phyloP scores from a whole-genome alignment of 164 flowering plant species.

The Houttuynia cordata region DNA sequence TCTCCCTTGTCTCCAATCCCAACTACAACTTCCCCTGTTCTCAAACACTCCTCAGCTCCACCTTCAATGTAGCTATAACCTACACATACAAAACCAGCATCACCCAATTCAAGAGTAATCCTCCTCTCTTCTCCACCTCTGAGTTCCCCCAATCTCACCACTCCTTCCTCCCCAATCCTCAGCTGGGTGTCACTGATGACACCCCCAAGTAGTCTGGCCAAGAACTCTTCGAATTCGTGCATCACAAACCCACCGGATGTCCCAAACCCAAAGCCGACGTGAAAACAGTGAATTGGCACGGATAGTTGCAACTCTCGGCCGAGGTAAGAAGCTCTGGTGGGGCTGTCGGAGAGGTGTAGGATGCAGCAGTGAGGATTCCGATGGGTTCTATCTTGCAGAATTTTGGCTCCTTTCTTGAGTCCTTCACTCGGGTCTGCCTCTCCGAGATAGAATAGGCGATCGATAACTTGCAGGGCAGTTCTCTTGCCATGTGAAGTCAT shows the following conservation, averaged over 20 bases:
- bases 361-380: constrained; percentile 50
- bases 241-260: constrained; percentile 47
- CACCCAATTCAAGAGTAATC: constrained; percentile 37
- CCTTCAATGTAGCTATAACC: constrained; percentile 62
- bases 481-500: constrained; percentile 82
- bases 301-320: constrained; percentile 25
- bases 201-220: constrained; percentile 53
- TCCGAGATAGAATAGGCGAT: constrained; percentile 64
- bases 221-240: constrained; percentile 73
- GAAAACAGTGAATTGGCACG: constrained; percentile 50
- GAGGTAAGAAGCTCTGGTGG: constrained; percentile 35
- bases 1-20: constrained; percentile 32
- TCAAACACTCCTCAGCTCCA: constrained; percentile 35
- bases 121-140: constrained; percentile 75
- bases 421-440: constrained; percentile 77
- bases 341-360: constrained; percentile 63
- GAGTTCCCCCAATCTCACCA: constrained; percentile 54
- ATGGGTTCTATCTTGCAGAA: constrained; percentile 57
- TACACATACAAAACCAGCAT: constrained; percentile 27
- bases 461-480: constrained; percentile 70
- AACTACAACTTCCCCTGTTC: constrained; percentile 50
- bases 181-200: constrained; percentile 47
- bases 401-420: constrained; percentile 57
- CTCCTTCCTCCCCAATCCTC: constrained; percentile 47
- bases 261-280: constrained; percentile 63